Base-by-base conservation (phyloP, 2,329 filamentous ascomycete genomes). In the Paracoccidioides brasiliensis region DNA sequence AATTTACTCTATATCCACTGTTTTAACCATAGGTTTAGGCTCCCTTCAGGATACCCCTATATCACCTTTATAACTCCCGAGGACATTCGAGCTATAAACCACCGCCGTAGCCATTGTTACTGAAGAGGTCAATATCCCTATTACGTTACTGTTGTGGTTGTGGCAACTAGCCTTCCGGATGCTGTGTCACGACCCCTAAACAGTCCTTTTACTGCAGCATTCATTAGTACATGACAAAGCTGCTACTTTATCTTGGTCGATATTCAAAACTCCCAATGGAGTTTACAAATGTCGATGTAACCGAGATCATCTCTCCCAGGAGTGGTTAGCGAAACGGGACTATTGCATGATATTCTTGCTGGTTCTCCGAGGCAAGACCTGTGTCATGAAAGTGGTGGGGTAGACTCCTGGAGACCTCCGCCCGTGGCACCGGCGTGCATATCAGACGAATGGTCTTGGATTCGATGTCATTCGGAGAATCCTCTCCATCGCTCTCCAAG, bases 321-420 rank as follows among this genome's bases (percentile, higher is more conserved):
- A 52, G 35, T 46, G n/a, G 37, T 30, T 58, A 30, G 40, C 56
- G 33, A 44, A 51, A 44, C 30, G 56, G 51, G 37, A 56, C 8
- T 58, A 54, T 52, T 58, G 56, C 33, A 14, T 42, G 41, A 49
- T 58, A 56, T 58, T 58, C 43, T 41, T 58, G 44, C 54, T 58
- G 37, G 44, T 46, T 37, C 38, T 58, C 54, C 28, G 56, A 46
- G 54, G 44, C 43, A 50, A 53, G 15, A 41, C 35, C n/a, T 56
- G 56, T 54, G 53, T 55, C 12, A 56, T 58, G 56, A 58, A 56
- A 52, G 44, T 58, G 50, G 54, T 56, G 22, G 2, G 54, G 44
- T 49, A 30, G 3, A n/a, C 42, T 30, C 15, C 15, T n/a, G 6
- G n/a, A n/a, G n/a, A n/a, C n/a, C n/a, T n/a, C n/a, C 4, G 38